Conservation (phyloP, 2,329 filamentous ascomycete species). For the Trichoderma brevicompactum region DNA sequence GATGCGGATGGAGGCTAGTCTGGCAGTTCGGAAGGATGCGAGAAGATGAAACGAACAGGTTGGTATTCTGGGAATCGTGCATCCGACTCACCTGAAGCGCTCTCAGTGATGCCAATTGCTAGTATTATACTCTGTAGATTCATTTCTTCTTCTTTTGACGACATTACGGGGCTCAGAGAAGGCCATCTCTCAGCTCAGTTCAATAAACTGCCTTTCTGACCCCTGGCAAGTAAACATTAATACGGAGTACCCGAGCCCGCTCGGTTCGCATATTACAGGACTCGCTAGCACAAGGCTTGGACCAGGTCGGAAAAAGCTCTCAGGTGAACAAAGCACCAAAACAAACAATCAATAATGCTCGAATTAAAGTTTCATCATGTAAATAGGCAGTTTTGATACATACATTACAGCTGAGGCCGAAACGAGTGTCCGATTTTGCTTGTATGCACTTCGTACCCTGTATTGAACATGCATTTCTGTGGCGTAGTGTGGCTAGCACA, state of each 20-base stretch:
- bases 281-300: not conserved
- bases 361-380: too few species aligned
- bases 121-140: not conserved
- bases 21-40: constrained; percentile 2
- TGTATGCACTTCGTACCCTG: too few species aligned
- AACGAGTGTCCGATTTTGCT: too few species aligned
- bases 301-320: not conserved
- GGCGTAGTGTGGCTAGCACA: too few species aligned
- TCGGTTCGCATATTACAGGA: constrained; percentile 15
- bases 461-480: too few species aligned
- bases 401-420: too few species aligned
- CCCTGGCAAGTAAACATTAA: not conserved
- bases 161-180: not conserved
- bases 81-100: not conserved
- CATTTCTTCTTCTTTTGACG: not conserved
- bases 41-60: not conserved
- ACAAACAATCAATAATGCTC: not conserved
- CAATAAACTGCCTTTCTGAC: not conserved
- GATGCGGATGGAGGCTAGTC: not conserved
- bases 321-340: not conserved
- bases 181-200: not conserved
- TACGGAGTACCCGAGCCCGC: constrained; percentile 6
- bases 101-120: not conserved
- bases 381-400: too few species aligned
- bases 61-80: not conserved